A percentile compares a stretch with the other conserved stretches of the same genome.
Evolutionary conservation across 2,329 filamentous ascomycete species (phyloP).

Genomic region (Emergomyces africanus): DNA sequence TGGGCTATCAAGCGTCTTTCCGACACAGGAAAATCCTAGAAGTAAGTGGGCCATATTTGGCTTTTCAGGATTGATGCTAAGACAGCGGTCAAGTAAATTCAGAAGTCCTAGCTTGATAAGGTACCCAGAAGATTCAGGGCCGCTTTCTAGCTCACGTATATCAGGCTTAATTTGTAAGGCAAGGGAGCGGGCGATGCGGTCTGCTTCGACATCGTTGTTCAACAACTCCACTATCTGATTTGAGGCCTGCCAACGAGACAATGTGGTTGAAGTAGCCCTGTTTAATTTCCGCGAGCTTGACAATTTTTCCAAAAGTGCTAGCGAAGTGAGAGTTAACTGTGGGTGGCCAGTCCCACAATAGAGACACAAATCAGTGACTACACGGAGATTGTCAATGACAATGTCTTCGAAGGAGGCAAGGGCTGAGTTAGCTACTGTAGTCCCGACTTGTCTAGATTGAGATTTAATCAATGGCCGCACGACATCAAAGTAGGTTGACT

Average conservation of each 20-base stretch:
- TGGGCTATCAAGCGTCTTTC: slow-evolving; percentile 55
- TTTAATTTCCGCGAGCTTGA: slow-evolving; percentile 72
- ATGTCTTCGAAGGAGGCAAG: slow-evolving; percentile 90
- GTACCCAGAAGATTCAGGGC: slow-evolving; percentile 58
- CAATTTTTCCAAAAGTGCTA: slow-evolving; percentile 74
- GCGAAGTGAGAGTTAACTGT: slow-evolving; percentile 63
- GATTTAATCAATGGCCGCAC: slow-evolving; percentile 66
- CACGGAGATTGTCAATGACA: slow-evolving; percentile 62
- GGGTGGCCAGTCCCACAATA: slow-evolving; percentile 80
- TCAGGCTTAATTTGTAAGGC: slow-evolving; percentile 52
- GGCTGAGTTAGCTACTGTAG: slow-evolving; percentile 57
- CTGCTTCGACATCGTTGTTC: slow-evolving; percentile 65
- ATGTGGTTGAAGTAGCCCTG: slow-evolving; percentile 51
- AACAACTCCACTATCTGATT: slow-evolving; percentile 84
- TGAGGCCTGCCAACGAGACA: slow-evolving; percentile 50
- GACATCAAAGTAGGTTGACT: slow-evolving; percentile 83
- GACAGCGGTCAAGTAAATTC: slow-evolving; percentile 70
- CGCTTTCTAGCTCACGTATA: slow-evolving; percentile 59
- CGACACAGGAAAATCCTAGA: slow-evolving; percentile 71
- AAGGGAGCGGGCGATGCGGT: slow-evolving; percentile 64
- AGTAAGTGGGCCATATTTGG: slow-evolving; percentile 85
- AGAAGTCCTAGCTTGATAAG: slow-evolving; percentile 73
- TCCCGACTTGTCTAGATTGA: slow-evolving; percentile 46
- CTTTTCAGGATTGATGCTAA: slow-evolving; percentile 59
- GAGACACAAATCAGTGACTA: slow-evolving; percentile 71